Evolutionary conservation across 140 eudicot genomes (phyloP), one percentile per base, ranked within the genome.

Genomic region (Cichorium intybus): DNA sequence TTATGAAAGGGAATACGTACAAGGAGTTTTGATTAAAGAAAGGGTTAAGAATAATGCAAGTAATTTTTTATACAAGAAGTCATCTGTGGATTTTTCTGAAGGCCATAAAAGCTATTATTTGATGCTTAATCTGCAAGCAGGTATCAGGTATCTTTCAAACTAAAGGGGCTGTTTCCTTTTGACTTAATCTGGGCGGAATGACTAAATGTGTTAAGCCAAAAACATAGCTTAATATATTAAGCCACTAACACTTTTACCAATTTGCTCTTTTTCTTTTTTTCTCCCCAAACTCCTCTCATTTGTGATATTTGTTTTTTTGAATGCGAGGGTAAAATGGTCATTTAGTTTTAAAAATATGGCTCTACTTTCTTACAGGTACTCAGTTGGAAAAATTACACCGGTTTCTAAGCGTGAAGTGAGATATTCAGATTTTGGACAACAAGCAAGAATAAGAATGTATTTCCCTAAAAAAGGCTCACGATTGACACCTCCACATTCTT

Each of bases 101-200:
- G 94, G 95, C 70, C 87, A 75, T 51, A 87, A 77, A 74, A 89
- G 99, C 83, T 85, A 86, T 70, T 88, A 26, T 76, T 69, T 93
- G 80, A 93, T 83, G 99, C 97, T 93, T 66, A 93, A 87, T 80
- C 79, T 93, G 79, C 99, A 93, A 68, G 90, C 89, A 62, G 99
- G 99, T 70, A 93, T 93, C 81, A 88, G 99, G 99, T 88, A 84
- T n/a, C n/a, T n/a, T n/a, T n/a, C n/a, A n/a, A n/a, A n/a, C n/a
- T n/a, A n/a, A n/a, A n/a, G 5, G 4, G 31, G 31, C 1, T 27
- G 31, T 27, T 27, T 27, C 31, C 31, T 27, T 31, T 31, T 31
- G 7, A 31, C 37, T 31, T 31, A 31, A 6, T 31, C 31, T 27
- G 4, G 31, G 5, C 31, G 5, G 31, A 27, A 4, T 6, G 10